phyloP scores from a whole-genome alignment of 2,329 filamentous ascomycete species.

The Thielaviopsis ethacetica region DNA sequence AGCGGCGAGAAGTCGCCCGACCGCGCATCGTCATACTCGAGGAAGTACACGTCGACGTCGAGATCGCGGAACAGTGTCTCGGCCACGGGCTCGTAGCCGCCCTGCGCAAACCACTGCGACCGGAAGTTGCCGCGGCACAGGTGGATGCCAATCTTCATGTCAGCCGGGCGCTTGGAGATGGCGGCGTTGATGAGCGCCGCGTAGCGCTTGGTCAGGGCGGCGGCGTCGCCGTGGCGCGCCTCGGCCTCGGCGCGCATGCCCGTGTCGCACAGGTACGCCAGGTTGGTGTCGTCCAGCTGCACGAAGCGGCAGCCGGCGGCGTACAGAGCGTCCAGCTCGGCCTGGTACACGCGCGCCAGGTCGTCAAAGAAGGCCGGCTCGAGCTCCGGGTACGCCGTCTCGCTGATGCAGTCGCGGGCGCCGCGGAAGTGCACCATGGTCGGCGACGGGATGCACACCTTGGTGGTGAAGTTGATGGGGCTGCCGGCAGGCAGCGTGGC shows the following conservation, averaged over 20 bases:
- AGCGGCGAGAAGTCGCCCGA: constrained; percentile 48
- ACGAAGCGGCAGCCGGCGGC: constrained; percentile 37
- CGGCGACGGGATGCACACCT: constrained; percentile 50
- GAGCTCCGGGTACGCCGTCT: constrained; percentile 29
- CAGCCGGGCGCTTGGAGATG: constrained; percentile 40
- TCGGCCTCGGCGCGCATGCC: constrained; percentile 10
- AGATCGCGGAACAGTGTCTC: constrained; percentile 42
- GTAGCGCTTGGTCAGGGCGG: constrained; percentile 48
- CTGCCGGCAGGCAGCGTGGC: constrained; percentile 25
- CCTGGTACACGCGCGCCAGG: constrained; percentile 37
- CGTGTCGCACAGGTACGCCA: constrained; percentile 23
- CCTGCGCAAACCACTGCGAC: constrained; percentile 46
- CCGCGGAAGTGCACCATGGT: constrained; percentile 47
- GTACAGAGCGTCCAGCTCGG: constrained; percentile 37
- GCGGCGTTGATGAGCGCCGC: constrained; percentile 60
- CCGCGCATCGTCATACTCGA: constrained; percentile 41
- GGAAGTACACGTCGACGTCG: constrained; percentile 45
- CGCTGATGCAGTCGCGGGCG: constrained; percentile 34
- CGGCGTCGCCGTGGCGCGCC: constrained; percentile 9
- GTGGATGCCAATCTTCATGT: constrained; percentile 58
- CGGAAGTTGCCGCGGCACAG: constrained; percentile 43
- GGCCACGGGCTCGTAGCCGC: constrained; percentile 46
- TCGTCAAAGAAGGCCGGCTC: constrained; percentile 41
- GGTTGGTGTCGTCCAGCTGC: constrained; percentile 47
- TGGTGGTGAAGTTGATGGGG: constrained; percentile 40